Evolutionary conservation across 345 rosid genomes (phyloP).

Genomic region (Syzygium jambos): DNA sequence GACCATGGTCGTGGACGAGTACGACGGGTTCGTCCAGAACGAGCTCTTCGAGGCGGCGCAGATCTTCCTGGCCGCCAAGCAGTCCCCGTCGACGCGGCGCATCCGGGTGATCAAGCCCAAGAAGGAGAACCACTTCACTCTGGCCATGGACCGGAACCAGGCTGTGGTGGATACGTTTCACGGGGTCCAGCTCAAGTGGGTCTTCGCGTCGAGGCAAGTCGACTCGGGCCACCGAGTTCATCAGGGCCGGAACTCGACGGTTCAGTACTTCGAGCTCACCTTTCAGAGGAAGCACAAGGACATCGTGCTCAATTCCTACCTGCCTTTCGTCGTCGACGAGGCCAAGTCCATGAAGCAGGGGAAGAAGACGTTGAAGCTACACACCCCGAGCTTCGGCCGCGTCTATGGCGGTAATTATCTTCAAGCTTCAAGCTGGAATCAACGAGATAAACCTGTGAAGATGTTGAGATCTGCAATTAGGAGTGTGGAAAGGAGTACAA

Average conservation of each 20-base stretch:
- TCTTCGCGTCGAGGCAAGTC: conserved; percentile 14
- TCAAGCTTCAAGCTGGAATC: background rate
- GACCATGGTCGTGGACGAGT: conserved; percentile 39
- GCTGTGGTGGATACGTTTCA: conserved; percentile 37
- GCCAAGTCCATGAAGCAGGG: conserved; percentile 27
- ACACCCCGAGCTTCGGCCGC: conserved; percentile 20
- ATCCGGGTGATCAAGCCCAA: conserved; percentile 40
- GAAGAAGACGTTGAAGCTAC: conserved; percentile 48
- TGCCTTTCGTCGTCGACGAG: conserved; percentile 37
- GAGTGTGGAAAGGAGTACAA: background rate
- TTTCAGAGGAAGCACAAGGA: conserved; percentile 51
- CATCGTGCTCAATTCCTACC: conserved; percentile 36
- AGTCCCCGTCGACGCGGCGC: conserved; percentile 27
- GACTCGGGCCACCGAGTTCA: conserved; percentile 16
- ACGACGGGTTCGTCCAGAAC: conserved; percentile 34
- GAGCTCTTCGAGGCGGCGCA: conserved; percentile 39
- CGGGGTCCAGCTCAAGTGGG: conserved; percentile 46
- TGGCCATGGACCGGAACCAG: conserved; percentile 41
- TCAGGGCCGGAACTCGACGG: conserved; percentile 8
- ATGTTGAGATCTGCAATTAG: background rate
- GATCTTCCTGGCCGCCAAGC: conserved; percentile 28
- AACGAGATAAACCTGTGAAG: background rate
- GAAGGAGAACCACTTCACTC: conserved; percentile 35
- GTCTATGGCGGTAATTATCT: background rate
- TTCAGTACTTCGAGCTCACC: conserved; percentile 33